These are phyloP conservation scores for Calycina herbarum DNA, from an alignment of 2,329 filamentous ascomycete species.

Conservation along the genomic window DNA sequence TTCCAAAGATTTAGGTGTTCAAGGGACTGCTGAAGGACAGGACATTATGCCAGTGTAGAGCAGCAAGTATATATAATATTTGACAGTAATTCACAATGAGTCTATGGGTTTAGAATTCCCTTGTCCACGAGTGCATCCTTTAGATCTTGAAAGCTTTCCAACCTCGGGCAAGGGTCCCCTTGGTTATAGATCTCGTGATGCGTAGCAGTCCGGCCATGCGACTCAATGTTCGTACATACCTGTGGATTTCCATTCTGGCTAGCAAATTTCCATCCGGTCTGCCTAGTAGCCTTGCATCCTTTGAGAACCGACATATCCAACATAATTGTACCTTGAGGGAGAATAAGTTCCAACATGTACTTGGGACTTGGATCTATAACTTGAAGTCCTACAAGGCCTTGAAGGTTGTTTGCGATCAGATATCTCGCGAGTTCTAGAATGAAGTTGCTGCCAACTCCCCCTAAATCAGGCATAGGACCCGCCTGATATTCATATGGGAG, in stretches of 20 bases:
- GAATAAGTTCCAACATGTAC: background rate
- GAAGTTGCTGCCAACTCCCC: background rate
- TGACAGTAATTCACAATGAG: background rate
- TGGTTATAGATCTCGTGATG: background rate
- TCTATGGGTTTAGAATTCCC: background rate
- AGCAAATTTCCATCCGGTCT: background rate
- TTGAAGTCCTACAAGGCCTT: background rate
- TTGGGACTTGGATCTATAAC: background rate
- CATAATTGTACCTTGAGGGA: background rate
- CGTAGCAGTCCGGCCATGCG: background rate
- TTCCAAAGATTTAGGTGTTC: too few relatives aligned
- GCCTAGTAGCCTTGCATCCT: background rate
- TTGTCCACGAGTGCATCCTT: background rate
- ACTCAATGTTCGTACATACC: background rate
- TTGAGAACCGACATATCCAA: background rate
- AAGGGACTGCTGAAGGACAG: too few relatives aligned
- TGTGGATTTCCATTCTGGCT: background rate
- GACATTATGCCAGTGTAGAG: too few relatives aligned
- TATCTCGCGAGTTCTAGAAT: too few relatives aligned
- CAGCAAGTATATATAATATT: too few relatives aligned
- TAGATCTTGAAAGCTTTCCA: background rate
- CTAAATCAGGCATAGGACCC: conserved; percentile 14
- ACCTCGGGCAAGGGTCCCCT: background rate
- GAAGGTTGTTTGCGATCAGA: background rate
- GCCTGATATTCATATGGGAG: conserved; percentile 17